Percentiles rank a stretch among this genome's conserved stretches.
These are phyloP conservation scores for Jamesozyma spencerorum DNA, from an alignment of 805 yeast genomes.

Conservation along the genomic window DNA sequence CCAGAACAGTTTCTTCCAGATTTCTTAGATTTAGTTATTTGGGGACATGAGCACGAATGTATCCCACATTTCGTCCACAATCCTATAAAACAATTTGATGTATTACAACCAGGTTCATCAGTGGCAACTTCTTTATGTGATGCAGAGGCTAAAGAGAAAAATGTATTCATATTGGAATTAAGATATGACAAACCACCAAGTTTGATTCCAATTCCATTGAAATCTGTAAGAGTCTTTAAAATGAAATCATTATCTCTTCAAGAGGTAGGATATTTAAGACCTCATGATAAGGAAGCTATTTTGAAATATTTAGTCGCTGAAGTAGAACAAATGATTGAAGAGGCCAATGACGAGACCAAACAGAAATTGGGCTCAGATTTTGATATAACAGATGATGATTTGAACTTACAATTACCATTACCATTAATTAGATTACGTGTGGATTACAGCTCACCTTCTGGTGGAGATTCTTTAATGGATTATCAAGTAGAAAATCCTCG, in stretches of 20 bases:
- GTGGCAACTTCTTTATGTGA: constrained; percentile 85
- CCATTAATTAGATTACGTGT: constrained; percentile 79
- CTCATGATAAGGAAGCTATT: constrained; percentile 56
- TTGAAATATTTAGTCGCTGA: constrained; percentile 48
- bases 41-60: constrained; percentile 99
- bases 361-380: constrained; percentile 20
- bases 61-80: constrained; percentile 57
- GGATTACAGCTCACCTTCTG: constrained; percentile 60
- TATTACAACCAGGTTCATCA: constrained; percentile 88
- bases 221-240: constrained; percentile 73
- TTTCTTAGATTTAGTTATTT: constrained; percentile 72
- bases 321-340: constrained; percentile 57
- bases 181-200: constrained; percentile 50
- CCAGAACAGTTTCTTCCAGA: constrained; percentile 80
- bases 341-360: constrained; percentile 46
- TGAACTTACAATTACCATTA: constrained; percentile 43
- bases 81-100: constrained; percentile 51
- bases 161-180: constrained; percentile 62
- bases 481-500: constrained; percentile 87
- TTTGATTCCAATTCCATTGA: constrained; percentile 34
- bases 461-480: constrained; percentile 33
- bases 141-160: constrained; percentile 70
- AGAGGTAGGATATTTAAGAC: constrained; percentile 43
- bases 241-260: constrained; percentile 56
- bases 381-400: constrained; percentile 12